Percentiles rank a stretch among this genome's conserved stretches.
These are phyloP conservation scores for Bathelium albidoporum DNA, from an alignment of 495 filamentous ascomycete species.

Conservation along the genomic window DNA sequence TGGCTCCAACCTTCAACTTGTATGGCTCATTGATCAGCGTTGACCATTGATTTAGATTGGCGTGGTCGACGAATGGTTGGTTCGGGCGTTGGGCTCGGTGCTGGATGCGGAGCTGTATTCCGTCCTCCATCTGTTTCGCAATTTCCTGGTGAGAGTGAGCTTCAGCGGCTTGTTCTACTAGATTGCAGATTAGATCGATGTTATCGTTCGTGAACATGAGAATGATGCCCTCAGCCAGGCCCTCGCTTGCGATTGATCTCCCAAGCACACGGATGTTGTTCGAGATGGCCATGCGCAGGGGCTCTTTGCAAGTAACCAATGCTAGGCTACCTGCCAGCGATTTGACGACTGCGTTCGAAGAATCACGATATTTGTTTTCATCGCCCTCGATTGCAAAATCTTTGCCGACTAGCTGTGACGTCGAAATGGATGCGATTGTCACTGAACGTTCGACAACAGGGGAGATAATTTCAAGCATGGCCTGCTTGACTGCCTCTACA, in stretches of 20 bases:
- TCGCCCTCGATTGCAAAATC: conserved; percentile 91
- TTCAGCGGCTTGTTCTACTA: conserved; percentile 90
- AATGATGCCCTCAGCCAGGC: conserved; percentile 76
- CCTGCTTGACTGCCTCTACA: conserved; percentile 68
- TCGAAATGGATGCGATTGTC: conserved; percentile 93
- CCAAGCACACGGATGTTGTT: conserved; percentile 85
- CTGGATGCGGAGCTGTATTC: conserved; percentile 61
- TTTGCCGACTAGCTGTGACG: conserved; percentile 83
- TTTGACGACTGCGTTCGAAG: conserved; percentile 85
- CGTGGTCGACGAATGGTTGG: conserved; percentile 77
- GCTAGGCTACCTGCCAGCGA: conserved; percentile 86
- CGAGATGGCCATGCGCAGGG: conserved; percentile 84
- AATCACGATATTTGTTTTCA: conserved; percentile 69
- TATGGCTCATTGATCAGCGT: conserved; percentile 83
- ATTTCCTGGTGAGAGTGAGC: conserved; percentile 88
- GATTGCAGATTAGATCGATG: conserved; percentile 78
- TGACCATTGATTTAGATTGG: conserved; percentile 70
- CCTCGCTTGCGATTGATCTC: conserved; percentile 51
- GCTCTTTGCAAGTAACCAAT: conserved; percentile 96
- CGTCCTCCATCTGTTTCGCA: conserved; percentile 73
- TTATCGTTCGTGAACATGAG: conserved; percentile 99
- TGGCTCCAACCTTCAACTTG: conserved; percentile 54
- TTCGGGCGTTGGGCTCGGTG: conserved; percentile 60
- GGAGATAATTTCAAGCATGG: conserved; percentile 87
- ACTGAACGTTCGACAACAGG: conserved; percentile 96